Base-by-base conservation (phyloP, 306 rosid genomes). In the Pterocarpus macrocarpus region DNA sequence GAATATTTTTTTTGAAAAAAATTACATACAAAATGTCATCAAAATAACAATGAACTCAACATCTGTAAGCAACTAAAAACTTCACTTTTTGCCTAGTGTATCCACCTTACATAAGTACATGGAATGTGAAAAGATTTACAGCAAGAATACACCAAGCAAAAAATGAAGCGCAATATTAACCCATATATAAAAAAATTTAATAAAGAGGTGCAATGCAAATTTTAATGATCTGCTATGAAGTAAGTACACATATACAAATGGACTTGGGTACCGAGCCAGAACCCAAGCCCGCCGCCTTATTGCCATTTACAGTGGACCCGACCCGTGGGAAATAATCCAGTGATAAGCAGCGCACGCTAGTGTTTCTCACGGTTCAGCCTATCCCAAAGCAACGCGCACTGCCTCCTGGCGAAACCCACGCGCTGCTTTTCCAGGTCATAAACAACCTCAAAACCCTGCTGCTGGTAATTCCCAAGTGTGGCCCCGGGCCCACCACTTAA, bases 311-410 rank as follows among this genome's bases (percentile, higher is more conserved):
- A n/a, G 1, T 8, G 1, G 12, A 73, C 74, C 78, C 58, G 50
- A 64, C 73, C 79, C 81, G 49, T 8, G 43, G 14, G 12, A 6
- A 36, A 33, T 45, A 33, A 59, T 85, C 65, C 69, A 17, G 75
- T 71, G 77, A 0, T 65, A 10, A 7, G 50, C 67, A 39, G 63
- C 53, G 16, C 56, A 61, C 36, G 0, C 72, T 78, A 88, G 35
- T 36, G 79, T 52, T 79, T 84, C 7, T 38, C 53, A 36, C 73
- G 73, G 85, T 86, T 91, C 1, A 95, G 88, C 1, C 57, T 86
- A 68, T 95, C 97, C 99, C 98, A 95, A 34, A 95, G 96, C 70
- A 74, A 83, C 17, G 97, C 82, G 72, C 99, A 95, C n/a, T 90
- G 89, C 70, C 94, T 86, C 66, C 64, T 85, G 0, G 99, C 99